Evolutionary conservation across 495 filamentous ascomycete species (phyloP), one percentile per base, ranked within the genome.

Genomic region (Ramalina peruviana): DNA sequence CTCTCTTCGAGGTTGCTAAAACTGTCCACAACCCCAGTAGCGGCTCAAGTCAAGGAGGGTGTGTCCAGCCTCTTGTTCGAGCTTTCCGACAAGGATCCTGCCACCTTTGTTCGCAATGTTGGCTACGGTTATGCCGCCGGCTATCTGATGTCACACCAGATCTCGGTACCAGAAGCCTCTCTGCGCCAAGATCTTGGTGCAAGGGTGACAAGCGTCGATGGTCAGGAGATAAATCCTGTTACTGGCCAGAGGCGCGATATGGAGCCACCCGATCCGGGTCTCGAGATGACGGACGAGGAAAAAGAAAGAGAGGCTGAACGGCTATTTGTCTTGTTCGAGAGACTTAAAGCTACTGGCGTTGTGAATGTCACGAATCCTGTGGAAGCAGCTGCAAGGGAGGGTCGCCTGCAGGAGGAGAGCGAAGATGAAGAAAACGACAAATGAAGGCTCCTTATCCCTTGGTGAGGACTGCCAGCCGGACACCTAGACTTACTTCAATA

Each of bases 281-380:
- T 75, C 1, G 74, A 80, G 17, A 97, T 98, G 92, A 90, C 83
- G 6, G 69, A 81, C 30, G 92, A 85, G 52, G 89, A 98, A 72
- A 95, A 84, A 64, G 87, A 95, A 60, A 72, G 86, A 40, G 92
- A 98, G 63, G 92, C 92, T 0, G 92, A 98, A 63, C 81, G 76
- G 57, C 67, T 98, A 0, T 95, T 97, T 67, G 87, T 97, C 13
- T 70, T 98, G 15, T 98, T 98, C 65, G 89, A 98, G 66, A 94
- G 88, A 61, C 64, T 94, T 39, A 88, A 77, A 65, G 78, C 79
- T 55, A 94, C 82, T 41, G 92, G 92, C 15, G 71, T 96, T 10
- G 74, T 97, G 42, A 75, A 78, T 48, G 83, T 89, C 2, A 75
- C 88, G 66, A 95, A 97, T 58, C 92, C 92, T 6, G 80, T 97